These are phyloP conservation scores for Lentinula raphanica DNA, from an alignment of 768 basidiomycete species.

Conservation along the genomic window DNA sequence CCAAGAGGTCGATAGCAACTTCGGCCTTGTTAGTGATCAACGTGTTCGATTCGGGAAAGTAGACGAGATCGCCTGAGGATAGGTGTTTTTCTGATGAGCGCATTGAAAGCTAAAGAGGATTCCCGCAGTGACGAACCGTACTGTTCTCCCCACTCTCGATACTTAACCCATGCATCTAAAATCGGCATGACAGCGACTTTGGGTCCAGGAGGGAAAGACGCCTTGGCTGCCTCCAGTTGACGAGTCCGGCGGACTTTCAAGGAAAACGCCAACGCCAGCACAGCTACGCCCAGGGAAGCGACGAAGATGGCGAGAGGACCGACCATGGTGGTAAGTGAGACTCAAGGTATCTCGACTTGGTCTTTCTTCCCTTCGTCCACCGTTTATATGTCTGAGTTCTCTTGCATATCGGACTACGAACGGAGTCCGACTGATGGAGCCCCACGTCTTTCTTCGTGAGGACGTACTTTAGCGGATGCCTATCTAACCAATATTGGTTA, in stretches of 20 bases:
- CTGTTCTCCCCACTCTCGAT: conserved; percentile 1
- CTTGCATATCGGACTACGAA: neutral
- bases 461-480: neutral
- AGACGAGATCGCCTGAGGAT: conserved; percentile 16
- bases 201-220: conserved; percentile 8
- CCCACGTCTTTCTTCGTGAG: neutral
- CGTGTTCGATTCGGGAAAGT: conserved; percentile 19
- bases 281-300: neutral
- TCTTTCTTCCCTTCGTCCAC: neutral
- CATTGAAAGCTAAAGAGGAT: neutral
- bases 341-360: neutral
- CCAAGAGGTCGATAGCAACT: conserved; percentile 18
- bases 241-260: neutral
- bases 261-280: neutral
- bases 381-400: neutral
- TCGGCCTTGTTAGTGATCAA: conserved; percentile 23
- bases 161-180: conserved; percentile 4
- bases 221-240: neutral
- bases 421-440: neutral
- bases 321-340: neutral
- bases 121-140: neutral
- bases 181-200: neutral
- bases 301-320: neutral
- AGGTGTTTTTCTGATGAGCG: neutral
- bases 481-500: neutral